Evolutionary conservation across 352 stramenopile genomes (phyloP), one percentile per base, ranked within the genome.

Genomic region (Pseudoperonospora humuli): DNA sequence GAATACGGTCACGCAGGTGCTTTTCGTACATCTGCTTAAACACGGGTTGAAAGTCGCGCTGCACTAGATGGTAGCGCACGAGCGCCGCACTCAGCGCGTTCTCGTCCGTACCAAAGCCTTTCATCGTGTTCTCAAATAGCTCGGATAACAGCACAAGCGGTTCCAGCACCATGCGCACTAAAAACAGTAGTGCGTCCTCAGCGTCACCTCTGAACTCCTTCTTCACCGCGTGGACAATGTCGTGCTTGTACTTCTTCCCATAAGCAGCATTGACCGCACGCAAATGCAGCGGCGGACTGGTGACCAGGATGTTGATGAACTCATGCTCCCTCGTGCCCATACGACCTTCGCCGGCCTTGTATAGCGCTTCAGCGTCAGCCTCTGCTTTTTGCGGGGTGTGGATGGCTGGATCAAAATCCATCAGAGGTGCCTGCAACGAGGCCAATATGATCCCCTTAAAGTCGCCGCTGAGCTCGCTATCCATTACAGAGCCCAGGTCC

Each of bases 1-100:
- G 64, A 57, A 92, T 88, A 62, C 80, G 74, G 40, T 92, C 77
- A 34, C 78, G 78, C 37, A 92, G 69, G 39, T 86, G 70, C 69
- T 83, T 86, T 41, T 59, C 63, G 63, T 75, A 93, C 55, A 65
- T 73, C 53, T 86, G 81, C 74, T 89, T 81, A 69, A 86, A 93
- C 25, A 66, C 75, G 25, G 79, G 65, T 57, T 85, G 84, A 61
- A 93, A 75, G 54, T 90, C 73, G 32, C 73, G 68, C 29, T 88
- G 64, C 44, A 88, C 73, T 18, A 77, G 78, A 60, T 88, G 73
- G 64, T 93, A 93, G 35, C 80, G 80, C 51, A 93, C 77, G 28
- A 93, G 49, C 13, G 62, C 62, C 13, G 64, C 55, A 45, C 61
- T 75, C 38, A 91, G 54, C 18, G 63, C 75, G 27, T 86, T 64